These are phyloP conservation scores for Bonia amplexicaulis DNA, from an alignment of 176 grass and related monocot genomes.

Conservation along the genomic window DNA sequence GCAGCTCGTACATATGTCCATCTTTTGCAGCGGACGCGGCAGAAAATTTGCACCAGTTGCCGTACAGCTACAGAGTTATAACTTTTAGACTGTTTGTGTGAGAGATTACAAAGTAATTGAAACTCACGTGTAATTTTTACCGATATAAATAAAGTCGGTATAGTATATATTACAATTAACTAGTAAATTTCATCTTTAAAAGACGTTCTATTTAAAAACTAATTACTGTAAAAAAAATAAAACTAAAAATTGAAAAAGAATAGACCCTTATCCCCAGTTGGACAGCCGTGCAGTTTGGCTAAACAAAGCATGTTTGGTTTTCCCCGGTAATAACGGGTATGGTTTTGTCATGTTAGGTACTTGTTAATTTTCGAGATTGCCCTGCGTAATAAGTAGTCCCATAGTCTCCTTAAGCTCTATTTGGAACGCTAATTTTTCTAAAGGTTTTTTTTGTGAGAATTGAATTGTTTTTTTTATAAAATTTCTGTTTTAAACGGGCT, in stretches of 20 bases:
- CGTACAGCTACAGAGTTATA: background rate
- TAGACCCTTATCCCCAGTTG: background rate
- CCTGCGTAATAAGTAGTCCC: background rate
- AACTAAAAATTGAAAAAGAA: too few relatives aligned
- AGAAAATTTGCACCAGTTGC: background rate
- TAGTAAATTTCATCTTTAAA: too few relatives aligned
- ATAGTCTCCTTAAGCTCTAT: background rate
- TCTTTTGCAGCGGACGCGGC: slow-evolving; percentile 7
- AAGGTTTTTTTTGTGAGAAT: background rate
- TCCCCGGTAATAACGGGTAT: background rate
- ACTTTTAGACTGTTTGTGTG: too few relatives aligned
- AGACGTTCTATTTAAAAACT: too few relatives aligned
- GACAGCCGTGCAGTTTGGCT: background rate
- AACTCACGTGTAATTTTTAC: too few relatives aligned
- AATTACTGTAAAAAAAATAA: too few relatives aligned
- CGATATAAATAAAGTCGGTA: too few relatives aligned
- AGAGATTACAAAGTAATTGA: too few relatives aligned
- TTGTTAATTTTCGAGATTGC: background rate
- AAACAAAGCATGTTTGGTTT: background rate
- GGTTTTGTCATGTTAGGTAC: background rate
- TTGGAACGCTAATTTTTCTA: background rate
- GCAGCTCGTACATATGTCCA: background rate
- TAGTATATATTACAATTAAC: too few relatives aligned
- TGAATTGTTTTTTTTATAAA: background rate
- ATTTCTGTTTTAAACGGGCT: background rate